phyloP scores from a whole-genome alignment of 192 early-diverging fungal genomes.

The Gonapodya prolifera region DNA sequence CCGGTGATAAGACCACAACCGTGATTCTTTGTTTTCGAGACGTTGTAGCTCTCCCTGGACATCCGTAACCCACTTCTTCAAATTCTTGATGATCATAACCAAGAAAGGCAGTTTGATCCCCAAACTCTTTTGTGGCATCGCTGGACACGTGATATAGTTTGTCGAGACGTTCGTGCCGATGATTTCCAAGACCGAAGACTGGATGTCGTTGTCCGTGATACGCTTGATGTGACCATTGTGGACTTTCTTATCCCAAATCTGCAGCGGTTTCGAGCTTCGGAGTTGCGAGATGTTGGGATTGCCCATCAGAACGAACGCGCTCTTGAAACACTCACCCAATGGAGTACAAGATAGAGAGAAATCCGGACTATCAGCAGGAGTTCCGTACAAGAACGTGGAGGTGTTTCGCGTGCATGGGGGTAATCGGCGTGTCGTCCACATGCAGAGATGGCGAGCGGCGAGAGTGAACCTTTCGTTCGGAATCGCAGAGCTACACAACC shows the following conservation, averaged over 20 bases:
- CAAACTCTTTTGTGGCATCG: slow-evolving; percentile 54
- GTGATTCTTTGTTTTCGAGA: no score
- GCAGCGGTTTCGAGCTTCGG: slow-evolving; percentile 47
- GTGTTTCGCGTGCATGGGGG: not conserved
- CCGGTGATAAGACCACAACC: no score
- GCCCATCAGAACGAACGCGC: not conserved
- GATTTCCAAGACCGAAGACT: slow-evolving; percentile 69
- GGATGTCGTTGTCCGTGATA: slow-evolving; percentile 68
- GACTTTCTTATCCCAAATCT: slow-evolving; percentile 60
- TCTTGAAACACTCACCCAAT: slow-evolving; percentile 44
- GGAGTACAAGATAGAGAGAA: slow-evolving; percentile 80
- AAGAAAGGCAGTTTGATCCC: slow-evolving; percentile 87
- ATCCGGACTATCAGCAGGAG: slow-evolving; percentile 50
- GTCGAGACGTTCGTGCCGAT: slow-evolving; percentile 62
- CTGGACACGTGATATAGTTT: slow-evolving; percentile 84
- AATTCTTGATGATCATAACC: slow-evolving; percentile 76
- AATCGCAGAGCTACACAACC: no score
- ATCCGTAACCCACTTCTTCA: slow-evolving; percentile 22
- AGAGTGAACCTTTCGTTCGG: not conserved
- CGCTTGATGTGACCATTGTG: slow-evolving; percentile 60
- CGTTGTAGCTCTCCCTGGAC: no score
- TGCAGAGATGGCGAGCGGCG: not conserved
- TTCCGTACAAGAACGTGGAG: not conserved
- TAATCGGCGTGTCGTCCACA: not conserved
- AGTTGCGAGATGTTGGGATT: not conserved